Base-by-base conservation (phyloP, 306 rosid species). In the Leucaena leucocephala region DNA sequence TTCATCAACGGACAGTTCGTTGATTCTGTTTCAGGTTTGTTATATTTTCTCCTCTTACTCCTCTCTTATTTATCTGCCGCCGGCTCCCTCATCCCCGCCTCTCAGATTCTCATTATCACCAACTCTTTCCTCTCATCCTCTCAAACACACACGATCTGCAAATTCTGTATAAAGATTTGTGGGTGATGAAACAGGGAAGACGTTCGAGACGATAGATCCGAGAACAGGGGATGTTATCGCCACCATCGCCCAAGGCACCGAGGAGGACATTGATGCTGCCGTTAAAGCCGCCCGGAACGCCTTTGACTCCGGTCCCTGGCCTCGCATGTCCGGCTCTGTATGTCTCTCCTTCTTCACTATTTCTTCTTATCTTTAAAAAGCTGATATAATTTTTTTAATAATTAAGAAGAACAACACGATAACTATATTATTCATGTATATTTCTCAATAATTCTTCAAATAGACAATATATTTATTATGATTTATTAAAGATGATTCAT, bases 231-330 rank as follows among this genome's bases (percentile, higher is more conserved):
- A 91, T 27, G 90, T 85, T 33, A 89, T 88, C 8, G 73, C 90
- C 0, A 81, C 16, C 13, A 75, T 94, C 2, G 89, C 97, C 16
- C 92, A 91, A 46, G 98, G 91, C 21, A 69, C 44, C 4, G 83
- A 83, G 71, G 90, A 89, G 17, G 98, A 94, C 34, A 72, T 94
- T 42, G 93, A 94, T 22, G 33, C 86, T 48, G 98, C 97, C 7
- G 98, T 94, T 0, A 84, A 87, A 50, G 98, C 92, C 2, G 98
- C 98, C 13, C 96, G 97, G 50, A 77, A 78, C 0, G 98, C 98
- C 67, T 94, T 94, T 4, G 97, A 94, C 74, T 34, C 82, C 3
- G 98, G 98, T 62, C 89, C 97, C 70, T 94, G 98, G 97, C 98
- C 98, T 0, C 93, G 98, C 35, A 63, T 92, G 83, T 77, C 97